Base-by-base conservation (phyloP, 148 eudicot species). In the Rhododendron simsii region DNA sequence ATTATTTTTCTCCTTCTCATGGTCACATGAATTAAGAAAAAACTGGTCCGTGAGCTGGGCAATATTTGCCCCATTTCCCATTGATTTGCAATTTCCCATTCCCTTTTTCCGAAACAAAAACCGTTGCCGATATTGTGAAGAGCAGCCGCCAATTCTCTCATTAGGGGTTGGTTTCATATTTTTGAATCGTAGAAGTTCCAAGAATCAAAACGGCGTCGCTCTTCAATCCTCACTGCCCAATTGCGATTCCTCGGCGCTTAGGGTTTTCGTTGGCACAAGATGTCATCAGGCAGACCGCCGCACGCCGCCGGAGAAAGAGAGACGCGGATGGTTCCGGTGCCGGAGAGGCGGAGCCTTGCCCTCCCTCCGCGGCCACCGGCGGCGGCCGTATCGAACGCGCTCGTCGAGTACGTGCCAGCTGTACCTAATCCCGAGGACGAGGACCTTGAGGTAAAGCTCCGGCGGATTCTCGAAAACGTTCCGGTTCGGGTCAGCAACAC, bases 401-500 rank as follows among this genome's bases (percentile, higher is more conserved):
- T 97, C 21, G 98, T 97, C 13, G 98, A 92, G 89, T 97, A 95
- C 87, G 86, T 81, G 80, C 93, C 95, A 14, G 93, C 98, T 0
- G 87, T 87, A 1, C 87, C 91, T 35, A 88, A 87, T 81, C 94
- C 90, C 28, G 98, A 97, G 87, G 95, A 92, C 35, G 99, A 97
- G 55, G 99, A 97, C 81, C 92, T 95, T 74, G 98, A 97, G 86
- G 74, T 97, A n/a, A 97, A 97, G 86, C 98, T 97, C 21, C 95
- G 98, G 23, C 91, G 98, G 20, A 97, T 97, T 39, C 88, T 94
- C 23, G 98, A 95, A 14, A 91, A 93, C 61, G 98, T 97, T 67
- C 99, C 99, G 2, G 99, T 95, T 39, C 98, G 98, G 5, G 99
- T 97, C 44, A 95, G 91, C 83, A 97, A 97, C 69, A 95, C 99